phyloP scores from a whole-genome alignment of 306 rosid species.

The Dicorynia guianensis region DNA sequence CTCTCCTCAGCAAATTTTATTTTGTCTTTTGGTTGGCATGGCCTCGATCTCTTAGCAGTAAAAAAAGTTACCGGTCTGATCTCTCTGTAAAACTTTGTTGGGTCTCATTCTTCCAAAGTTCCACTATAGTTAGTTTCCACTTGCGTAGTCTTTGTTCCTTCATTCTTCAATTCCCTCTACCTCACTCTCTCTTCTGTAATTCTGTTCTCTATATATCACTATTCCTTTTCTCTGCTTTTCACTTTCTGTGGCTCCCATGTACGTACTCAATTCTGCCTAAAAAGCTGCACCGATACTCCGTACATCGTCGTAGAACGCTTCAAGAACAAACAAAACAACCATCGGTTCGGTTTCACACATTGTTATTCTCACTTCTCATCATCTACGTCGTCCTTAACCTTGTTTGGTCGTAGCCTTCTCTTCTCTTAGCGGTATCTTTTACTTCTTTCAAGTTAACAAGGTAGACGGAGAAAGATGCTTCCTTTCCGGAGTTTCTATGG shows the following conservation, averaged over 20 bases:
- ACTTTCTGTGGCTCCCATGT: constrained; percentile 19
- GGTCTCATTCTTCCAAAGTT: constrained; percentile 36
- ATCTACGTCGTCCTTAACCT: not conserved
- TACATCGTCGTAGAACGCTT: not conserved
- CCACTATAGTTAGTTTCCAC: constrained; percentile 36
- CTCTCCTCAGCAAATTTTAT: not conserved
- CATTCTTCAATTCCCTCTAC: not conserved
- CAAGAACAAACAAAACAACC: not conserved
- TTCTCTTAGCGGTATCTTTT: not conserved
- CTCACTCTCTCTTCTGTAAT: not conserved
- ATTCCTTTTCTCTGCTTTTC: not conserved
- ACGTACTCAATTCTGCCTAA: not conserved
- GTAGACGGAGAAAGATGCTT: constrained; percentile 29
- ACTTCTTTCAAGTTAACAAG: not conserved
- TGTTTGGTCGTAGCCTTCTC: not conserved
- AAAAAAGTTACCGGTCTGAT: not conserved
- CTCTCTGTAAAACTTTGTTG: not conserved
- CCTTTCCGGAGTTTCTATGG: constrained; percentile 45
- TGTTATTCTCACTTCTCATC: not conserved
- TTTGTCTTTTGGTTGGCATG: no score
- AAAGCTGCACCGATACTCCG: not conserved
- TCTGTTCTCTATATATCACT: not conserved
- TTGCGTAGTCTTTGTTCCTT: constrained; percentile 4
- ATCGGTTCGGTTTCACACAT: no score
- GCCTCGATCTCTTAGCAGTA: not conserved